Evolutionary conservation across 805 yeast species (phyloP).

Genomic region (Brettanomyces naardenensis): DNA sequence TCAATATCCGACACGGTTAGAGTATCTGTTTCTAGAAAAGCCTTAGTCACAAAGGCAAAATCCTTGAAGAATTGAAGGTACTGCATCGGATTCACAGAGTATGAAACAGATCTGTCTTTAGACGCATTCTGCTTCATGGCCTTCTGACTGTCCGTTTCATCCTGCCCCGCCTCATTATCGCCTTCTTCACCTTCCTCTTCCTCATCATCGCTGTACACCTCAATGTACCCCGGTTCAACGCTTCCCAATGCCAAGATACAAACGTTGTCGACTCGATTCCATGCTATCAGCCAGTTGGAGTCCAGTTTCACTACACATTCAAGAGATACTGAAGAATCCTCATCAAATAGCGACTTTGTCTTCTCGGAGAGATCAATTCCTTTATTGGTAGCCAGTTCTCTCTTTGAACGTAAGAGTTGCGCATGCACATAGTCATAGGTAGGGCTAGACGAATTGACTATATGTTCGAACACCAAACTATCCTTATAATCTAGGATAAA

Average conservation of each 20-base stretch:
- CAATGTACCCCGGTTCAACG: constrained; percentile 11
- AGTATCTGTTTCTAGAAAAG: constrained; percentile 37
- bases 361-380: constrained; percentile 4
- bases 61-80: constrained; percentile 34
- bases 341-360: background rate
- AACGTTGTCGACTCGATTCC: constrained; percentile 16
- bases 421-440: constrained; percentile 18
- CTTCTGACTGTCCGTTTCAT: constrained; percentile 1
- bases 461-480: constrained; percentile 9
- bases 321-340: constrained; percentile 3
- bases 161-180: constrained; percentile 17
- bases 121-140: constrained; percentile 5
- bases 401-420: constrained; percentile 13
- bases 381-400: constrained; percentile 6
- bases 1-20: constrained; percentile 52
- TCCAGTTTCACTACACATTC: constrained; percentile 24
- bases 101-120: constrained; percentile 4
- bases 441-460: constrained; percentile 17
- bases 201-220: constrained; percentile 25
- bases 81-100: constrained; percentile 32
- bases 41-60: constrained; percentile 30
- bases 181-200: constrained; percentile 20
- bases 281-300: constrained; percentile 24
- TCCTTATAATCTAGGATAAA: constrained; percentile 23
- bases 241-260: constrained; percentile 14